Evolutionary conservation across 805 yeast species (phyloP).

Genomic region (Kregervanrija pseudodelftensis): DNA sequence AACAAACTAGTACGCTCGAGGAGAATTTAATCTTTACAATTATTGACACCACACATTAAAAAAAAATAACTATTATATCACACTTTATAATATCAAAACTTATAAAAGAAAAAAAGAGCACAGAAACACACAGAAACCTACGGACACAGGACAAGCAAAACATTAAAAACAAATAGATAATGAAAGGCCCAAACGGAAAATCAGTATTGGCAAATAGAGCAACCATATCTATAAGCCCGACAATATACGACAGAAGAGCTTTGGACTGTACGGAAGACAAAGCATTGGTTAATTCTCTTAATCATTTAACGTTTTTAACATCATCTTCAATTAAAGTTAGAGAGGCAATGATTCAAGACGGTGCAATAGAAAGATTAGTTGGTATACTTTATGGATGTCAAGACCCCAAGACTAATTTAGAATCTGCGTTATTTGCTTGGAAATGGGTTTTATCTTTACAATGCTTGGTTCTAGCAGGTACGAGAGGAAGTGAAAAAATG

Average conservation of each 20-base stretch:
- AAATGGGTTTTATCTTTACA: conserved; percentile 96
- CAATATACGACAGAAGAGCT: conserved; percentile 87
- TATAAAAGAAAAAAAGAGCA: not conserved
- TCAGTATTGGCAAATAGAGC: conserved; percentile 78
- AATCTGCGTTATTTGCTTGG: conserved; percentile 70
- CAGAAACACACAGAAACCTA: not conserved
- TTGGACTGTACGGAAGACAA: conserved; percentile 83
- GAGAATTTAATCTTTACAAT: no score
- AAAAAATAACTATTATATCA: no score
- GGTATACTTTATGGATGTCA: conserved; percentile 80
- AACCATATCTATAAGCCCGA: conserved; percentile 83
- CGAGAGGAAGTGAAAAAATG: conserved; percentile 84
- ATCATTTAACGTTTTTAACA: conserved; percentile 81
- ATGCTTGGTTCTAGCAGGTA: conserved; percentile 84
- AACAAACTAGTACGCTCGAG: no score
- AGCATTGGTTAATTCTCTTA: conserved; percentile 86
- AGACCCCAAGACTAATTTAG: conserved; percentile 24
- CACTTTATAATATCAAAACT: no score
- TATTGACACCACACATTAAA: no score
- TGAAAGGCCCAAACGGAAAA: conserved; percentile 88
- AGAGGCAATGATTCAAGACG: conserved; percentile 82
- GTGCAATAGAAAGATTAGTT: conserved; percentile 85
- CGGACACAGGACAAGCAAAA: not conserved
- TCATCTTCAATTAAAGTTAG: conserved; percentile 84
- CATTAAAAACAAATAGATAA: conserved; percentile 19